Evolutionary conservation across 805 yeast species (phyloP).

Genomic region (Wickerhamiella brachini): DNA sequence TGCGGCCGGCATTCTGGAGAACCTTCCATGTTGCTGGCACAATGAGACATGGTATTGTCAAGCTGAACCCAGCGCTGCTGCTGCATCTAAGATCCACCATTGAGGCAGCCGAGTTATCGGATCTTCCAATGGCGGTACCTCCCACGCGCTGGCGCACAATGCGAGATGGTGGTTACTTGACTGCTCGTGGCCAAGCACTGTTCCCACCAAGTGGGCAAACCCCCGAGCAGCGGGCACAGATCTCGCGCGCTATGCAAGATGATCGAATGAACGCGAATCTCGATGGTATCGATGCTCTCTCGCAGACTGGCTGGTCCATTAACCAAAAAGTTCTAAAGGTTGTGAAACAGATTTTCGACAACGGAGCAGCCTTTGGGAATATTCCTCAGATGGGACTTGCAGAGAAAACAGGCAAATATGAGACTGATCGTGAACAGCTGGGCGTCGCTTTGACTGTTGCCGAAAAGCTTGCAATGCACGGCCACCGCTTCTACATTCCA

Average conservation of each 20-base stretch:
- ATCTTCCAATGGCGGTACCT: slow-evolving; percentile 67
- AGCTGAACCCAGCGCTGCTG: slow-evolving; percentile 67
- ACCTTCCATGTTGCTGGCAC: slow-evolving; percentile 44
- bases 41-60: slow-evolving; percentile 60
- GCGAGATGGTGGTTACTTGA: slow-evolving; percentile 61
- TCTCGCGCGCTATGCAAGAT: slow-evolving; percentile 57
- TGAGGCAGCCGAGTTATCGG: slow-evolving; percentile 54
- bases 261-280: slow-evolving; percentile 46
- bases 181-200: neutral
- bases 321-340: slow-evolving; percentile 50
- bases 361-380: slow-evolving; percentile 40
- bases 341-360: slow-evolving; percentile 63
- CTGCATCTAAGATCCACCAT: slow-evolving; percentile 43
- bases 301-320: slow-evolving; percentile 76
- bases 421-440: slow-evolving; percentile 19
- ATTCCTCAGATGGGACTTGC: slow-evolving; percentile 47
- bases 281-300: slow-evolving; percentile 61
- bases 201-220: neutral
- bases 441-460: slow-evolving; percentile 80
- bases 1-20: slow-evolving; percentile 49
- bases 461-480: slow-evolving; percentile 52
- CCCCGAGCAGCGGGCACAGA: slow-evolving; percentile 59
- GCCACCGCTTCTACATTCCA: slow-evolving; percentile 32
- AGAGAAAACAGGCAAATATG: slow-evolving; percentile 27
- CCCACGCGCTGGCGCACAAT: slow-evolving; percentile 70